Base-by-base conservation (phyloP, 1,284 basidiomycete genomes). In the Papiliotrema flavescens region DNA sequence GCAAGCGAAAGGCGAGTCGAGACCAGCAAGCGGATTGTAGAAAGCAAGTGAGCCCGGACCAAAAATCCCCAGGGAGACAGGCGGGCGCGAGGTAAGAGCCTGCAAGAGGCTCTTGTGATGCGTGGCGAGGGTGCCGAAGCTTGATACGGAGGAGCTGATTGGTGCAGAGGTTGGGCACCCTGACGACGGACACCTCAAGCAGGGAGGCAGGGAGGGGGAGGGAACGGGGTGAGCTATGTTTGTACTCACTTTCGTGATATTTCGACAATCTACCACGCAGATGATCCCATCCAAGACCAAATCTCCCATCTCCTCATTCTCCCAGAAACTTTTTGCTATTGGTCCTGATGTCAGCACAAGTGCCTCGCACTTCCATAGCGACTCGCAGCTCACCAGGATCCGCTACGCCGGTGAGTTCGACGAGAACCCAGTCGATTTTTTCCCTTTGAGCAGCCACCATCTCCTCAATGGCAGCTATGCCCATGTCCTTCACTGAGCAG, bases 401-500 rank as follows among this genome's bases (percentile, higher is more conserved):
- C 4, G 93, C 93, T 5, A 97, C 80, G 0, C 93, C 93, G 0
- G 93, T 96, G 1, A 92, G 89, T 76, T 97, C 93, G 6, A 97
- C 81, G 36, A 97, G 78, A 56, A 96, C 94, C 74, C 95, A 88
- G 74, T 96, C 93, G 65, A 95, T 93, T 2, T 84, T 83, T 80
- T 79, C 89, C 85, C 89, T 62, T 47, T 70, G 66, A 23, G 57
- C 54, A 2, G 67, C 65, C 4, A 76, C 74, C 57, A 95, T 80
- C 66, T 89, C 88, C 71, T 95, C 90, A 49, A 97, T 94, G 1
- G 93, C 90, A 26, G 90, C 89, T 1, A 89, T 83, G 1, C 93
- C 93, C 15, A 84, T 81, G 72, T 96, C 92, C 69, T 94, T 93
- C 76, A 96, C 88, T 54, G 89, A 91, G 74, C 93, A 97, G 73